Evolutionary conservation across 2,329 filamentous ascomycete species (phyloP).

Genomic region (Thelonectria discophora): DNA sequence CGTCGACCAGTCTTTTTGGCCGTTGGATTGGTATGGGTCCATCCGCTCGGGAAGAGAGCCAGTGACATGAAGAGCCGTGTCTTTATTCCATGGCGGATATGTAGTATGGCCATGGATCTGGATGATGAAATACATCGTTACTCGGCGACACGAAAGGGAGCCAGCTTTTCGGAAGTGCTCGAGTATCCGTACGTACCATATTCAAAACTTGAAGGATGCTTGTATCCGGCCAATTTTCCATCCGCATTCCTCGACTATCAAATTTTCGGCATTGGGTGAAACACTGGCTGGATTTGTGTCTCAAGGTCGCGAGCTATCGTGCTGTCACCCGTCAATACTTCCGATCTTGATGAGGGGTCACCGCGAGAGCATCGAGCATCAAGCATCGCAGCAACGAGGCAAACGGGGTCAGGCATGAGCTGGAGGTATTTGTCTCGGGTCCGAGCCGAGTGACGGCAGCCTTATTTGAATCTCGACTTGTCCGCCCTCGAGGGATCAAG

Average conservation of each 20-base stretch:
- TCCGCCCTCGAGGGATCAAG: background rate
- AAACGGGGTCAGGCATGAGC: background rate
- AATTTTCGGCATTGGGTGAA: conserved; percentile 1
- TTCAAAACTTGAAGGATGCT: conserved; percentile 1
- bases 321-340: conserved; percentile 9
- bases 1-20: background rate
- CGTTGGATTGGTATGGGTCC: background rate
- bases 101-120: too few species aligned
- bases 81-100: background rate
- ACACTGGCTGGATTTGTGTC: conserved; percentile 8
- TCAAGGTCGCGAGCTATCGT: background rate
- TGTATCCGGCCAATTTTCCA: background rate
- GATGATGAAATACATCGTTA: too few species aligned
- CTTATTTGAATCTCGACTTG: background rate
- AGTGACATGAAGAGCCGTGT: background rate
- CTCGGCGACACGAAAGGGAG: background rate
- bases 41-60: background rate
- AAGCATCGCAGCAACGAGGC: background rate
- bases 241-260: conserved; percentile 8
- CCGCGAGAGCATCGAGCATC: too few species aligned
- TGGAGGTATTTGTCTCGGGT: conserved; percentile 11
- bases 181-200: background rate
- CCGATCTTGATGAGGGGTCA: background rate
- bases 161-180: background rate
- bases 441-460: conserved; percentile 6